Conservation (phyloP, 352 stramenopile genomes). For the Globisporangium cystogenes region DNA sequence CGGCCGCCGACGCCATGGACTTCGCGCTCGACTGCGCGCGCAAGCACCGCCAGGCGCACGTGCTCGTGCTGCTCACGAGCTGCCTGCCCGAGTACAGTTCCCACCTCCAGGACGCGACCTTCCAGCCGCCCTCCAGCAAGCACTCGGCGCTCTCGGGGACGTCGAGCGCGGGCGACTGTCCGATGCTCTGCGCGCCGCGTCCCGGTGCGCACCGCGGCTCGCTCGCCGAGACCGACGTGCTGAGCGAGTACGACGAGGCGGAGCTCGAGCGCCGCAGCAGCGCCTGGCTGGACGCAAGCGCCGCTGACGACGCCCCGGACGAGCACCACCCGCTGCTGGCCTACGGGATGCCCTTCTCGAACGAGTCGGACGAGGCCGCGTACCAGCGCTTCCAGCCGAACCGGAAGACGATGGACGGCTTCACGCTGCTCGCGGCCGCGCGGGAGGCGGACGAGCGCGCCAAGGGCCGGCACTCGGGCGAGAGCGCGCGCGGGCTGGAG, state of each 20-base stretch:
- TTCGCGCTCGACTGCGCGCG: slow-evolving; percentile 45
- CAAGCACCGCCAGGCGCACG: slow-evolving; percentile 49
- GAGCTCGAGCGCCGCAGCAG: slow-evolving; percentile 16
- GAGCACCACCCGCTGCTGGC: slow-evolving; percentile 9
- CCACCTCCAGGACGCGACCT: slow-evolving; percentile 19
- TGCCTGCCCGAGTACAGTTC: slow-evolving; percentile 47
- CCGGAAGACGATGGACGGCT: slow-evolving; percentile 21
- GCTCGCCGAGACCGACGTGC: slow-evolving; percentile 29
- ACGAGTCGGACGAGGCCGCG: slow-evolving; percentile 28
- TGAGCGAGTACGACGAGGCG: slow-evolving; percentile 18
- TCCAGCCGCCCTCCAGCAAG: slow-evolving; percentile 8
- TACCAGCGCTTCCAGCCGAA: slow-evolving; percentile 23
- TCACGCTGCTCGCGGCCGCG: slow-evolving; percentile 26
- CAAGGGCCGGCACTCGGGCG: background rate
- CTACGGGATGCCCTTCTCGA: slow-evolving; percentile 21
- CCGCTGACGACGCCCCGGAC: background rate
- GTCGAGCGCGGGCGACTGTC: background rate
- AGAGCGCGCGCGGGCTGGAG: slow-evolving; percentile 5
- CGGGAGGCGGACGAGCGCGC: slow-evolving; percentile 11
- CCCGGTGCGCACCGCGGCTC: slow-evolving; percentile 19
- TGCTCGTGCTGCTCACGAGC: slow-evolving; percentile 67
- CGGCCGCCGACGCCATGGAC: slow-evolving; percentile 27
- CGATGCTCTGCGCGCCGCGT: slow-evolving; percentile 1
- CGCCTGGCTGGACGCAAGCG: slow-evolving; percentile 12
- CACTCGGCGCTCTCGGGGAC: background rate